Evolutionary conservation across 148 eudicot species (phyloP).

Genomic region (Tetragonia tetragonoides): DNA sequence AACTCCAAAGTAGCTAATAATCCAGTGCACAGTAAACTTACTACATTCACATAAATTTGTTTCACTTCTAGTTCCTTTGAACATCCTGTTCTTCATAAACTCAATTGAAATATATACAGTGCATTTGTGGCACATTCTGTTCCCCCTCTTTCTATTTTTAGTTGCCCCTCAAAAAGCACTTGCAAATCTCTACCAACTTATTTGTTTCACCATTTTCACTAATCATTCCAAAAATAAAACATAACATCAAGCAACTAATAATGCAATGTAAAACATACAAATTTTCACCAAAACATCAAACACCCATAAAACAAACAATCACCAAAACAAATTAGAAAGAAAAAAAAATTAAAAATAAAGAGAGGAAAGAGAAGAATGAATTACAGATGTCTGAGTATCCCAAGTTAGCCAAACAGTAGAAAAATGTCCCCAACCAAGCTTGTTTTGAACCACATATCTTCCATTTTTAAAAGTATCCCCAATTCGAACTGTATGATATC

Average conservation of each 20-base stretch:
- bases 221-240: not conserved
- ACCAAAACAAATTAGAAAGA: not conserved
- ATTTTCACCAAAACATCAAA: not conserved
- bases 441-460: conserved; percentile 66
- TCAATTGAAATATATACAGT: too few species aligned
- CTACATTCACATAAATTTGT: not conserved
- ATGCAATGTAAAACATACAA: not conserved
- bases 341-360: too few species aligned
- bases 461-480: conserved; percentile 67
- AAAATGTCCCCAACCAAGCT: conserved; percentile 95
- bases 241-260: not conserved
- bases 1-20: not conserved
- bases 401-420: conserved; percentile 95
- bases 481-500: conserved; percentile 65
- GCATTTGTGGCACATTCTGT: too few species aligned
- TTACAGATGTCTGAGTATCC: conserved; percentile 64
- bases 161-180: too few species aligned
- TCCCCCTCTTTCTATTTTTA: too few species aligned
- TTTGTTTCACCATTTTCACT: not conserved
- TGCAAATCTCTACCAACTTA: not conserved
- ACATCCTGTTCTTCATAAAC: too few species aligned
- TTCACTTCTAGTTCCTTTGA: not conserved
- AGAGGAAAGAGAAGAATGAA: conserved; percentile 12
- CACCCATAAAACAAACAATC: not conserved
- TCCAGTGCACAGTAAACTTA: too few species aligned